Evolutionary conservation across 2,329 filamentous ascomycete genomes (phyloP).

Genomic region (Nemania serpens): DNA sequence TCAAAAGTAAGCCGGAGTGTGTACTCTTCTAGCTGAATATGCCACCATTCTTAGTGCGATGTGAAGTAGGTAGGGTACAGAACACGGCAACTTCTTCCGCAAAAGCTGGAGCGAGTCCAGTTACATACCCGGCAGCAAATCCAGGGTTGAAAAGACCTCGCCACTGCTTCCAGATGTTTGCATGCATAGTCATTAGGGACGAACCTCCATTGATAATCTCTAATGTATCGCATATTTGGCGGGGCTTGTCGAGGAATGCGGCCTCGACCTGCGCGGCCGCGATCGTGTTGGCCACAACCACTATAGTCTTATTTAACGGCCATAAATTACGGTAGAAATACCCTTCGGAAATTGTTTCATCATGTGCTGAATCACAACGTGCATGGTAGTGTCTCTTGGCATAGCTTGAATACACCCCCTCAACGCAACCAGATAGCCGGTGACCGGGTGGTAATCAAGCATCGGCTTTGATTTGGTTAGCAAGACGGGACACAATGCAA

Average conservation of each 20-base stretch:
- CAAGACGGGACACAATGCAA: no score
- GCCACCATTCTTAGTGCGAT: constrained; percentile 11
- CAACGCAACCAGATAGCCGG: constrained; percentile 29
- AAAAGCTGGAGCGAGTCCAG: constrained; percentile 28
- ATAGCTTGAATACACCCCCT: constrained; percentile 21
- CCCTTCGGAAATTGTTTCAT: constrained; percentile 25
- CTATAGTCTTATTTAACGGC: constrained; percentile 30
- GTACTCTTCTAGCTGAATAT: constrained; percentile 34
- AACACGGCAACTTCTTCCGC: constrained; percentile 31
- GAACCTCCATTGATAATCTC: constrained; percentile 46
- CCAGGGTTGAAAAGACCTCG: constrained; percentile 32
- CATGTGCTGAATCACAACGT: constrained; percentile 29
- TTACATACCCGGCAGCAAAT: constrained; percentile 31
- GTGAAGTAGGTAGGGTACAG: constrained; percentile 22
- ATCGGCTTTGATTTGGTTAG: constrained; percentile 24
- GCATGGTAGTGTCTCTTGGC: constrained; percentile 25
- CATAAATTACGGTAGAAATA: constrained; percentile 34
- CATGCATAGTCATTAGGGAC: constrained; percentile 51
- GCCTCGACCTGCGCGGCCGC: constrained; percentile 30
- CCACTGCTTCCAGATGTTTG: constrained; percentile 34
- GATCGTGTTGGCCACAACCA: constrained; percentile 25
- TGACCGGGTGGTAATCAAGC: constrained; percentile 25
- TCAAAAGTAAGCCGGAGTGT: constrained; percentile 36
- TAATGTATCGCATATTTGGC: constrained; percentile 26
- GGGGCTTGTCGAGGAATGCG: constrained; percentile 28